Conservation (phyloP, 441 rosid genomes). For the Pelargonium citronellum region DNA sequence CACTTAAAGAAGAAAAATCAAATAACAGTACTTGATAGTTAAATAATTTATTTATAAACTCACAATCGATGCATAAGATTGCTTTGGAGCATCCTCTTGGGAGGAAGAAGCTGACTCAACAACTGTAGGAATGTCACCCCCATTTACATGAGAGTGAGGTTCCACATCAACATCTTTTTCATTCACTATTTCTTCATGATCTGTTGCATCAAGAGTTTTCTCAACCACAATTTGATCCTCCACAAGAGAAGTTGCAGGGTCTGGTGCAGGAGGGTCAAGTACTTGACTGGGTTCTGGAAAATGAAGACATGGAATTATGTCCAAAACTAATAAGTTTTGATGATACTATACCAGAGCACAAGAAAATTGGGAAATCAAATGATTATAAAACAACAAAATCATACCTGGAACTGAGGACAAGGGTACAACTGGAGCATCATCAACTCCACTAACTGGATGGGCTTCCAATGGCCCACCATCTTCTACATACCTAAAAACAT, state of each 20-base stretch:
- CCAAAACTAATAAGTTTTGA: not conserved
- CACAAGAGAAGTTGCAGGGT: slow-evolving; percentile 24
- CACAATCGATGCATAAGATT: slow-evolving; percentile 70
- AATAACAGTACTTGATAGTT: slow-evolving; percentile 12
- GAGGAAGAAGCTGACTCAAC: slow-evolving; percentile 36
- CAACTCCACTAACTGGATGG: slow-evolving; percentile 23
- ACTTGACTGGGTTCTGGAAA: slow-evolving; percentile 34
- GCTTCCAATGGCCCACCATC: slow-evolving; percentile 37
- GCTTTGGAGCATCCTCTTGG: slow-evolving; percentile 45
- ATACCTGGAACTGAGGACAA: slow-evolving; percentile 34
- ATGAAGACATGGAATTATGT: not conserved
- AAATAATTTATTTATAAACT: slow-evolving; percentile 26
- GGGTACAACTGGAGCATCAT: slow-evolving; percentile 24
- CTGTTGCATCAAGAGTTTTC: slow-evolving; percentile 26
- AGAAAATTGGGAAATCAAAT: not conserved
- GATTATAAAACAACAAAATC: not conserved
- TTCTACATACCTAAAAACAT: slow-evolving; percentile 50
- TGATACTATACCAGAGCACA: not conserved
- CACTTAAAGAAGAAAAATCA: slow-evolving; percentile 14
- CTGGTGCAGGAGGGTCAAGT: slow-evolving; percentile 39
- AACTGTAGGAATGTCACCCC: slow-evolving; percentile 28
- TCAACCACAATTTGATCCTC: slow-evolving; percentile 32
- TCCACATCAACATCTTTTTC: slow-evolving; percentile 34
- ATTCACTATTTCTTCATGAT: slow-evolving; percentile 24
- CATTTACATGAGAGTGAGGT: slow-evolving; percentile 30